A percentile compares a stretch with the other conserved stretches of the same genome.
phyloP scores from a whole-genome alignment of 2,329 filamentous ascomycete species.

The Diaporthe nobilis region DNA sequence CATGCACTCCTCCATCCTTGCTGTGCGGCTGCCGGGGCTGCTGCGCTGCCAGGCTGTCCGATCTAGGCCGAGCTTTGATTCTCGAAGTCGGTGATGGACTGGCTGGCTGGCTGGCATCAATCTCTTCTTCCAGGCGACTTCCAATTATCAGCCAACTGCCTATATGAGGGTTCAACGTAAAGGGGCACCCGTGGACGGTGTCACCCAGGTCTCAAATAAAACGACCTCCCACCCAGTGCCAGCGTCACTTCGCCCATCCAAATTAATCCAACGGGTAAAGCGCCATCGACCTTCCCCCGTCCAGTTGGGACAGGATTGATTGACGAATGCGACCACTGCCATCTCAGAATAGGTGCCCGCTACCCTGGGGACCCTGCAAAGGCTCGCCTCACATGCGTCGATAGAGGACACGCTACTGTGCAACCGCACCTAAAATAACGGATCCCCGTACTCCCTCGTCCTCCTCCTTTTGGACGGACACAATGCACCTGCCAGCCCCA shows the following conservation, averaged over 20 bases:
- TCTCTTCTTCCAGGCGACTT: neutral
- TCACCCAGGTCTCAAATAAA: conserved; percentile 31
- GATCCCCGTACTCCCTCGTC: conserved; percentile 15
- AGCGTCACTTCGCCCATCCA: conserved; percentile 5
- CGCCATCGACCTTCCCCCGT: conserved; percentile 2
- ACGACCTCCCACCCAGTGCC: neutral
- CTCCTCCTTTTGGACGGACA: neutral
- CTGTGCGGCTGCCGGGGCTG: conserved; percentile 13
- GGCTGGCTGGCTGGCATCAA: neutral
- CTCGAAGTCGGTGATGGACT: neutral
- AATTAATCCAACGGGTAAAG: conserved; percentile 13
- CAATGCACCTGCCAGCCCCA: conserved; percentile 14
- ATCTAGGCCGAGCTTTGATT: conserved; percentile 3
- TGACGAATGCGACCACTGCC: conserved; percentile 23
- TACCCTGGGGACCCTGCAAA: conserved; percentile 16
- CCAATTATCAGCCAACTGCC: neutral
- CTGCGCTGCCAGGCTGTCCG: conserved; percentile 9
- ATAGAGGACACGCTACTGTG: conserved; percentile 16
- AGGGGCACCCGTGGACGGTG: neutral
- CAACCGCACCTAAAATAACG: conserved; percentile 20
- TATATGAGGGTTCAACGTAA: neutral
- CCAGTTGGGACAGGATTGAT: neutral
- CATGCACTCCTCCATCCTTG: conserved; percentile 28
- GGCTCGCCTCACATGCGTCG: conserved; percentile 15
- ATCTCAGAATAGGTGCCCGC: conserved; percentile 11